Evolutionary conservation across 2,329 filamentous ascomycete genomes (phyloP).

Genomic region (Talaromyces sp.): DNA sequence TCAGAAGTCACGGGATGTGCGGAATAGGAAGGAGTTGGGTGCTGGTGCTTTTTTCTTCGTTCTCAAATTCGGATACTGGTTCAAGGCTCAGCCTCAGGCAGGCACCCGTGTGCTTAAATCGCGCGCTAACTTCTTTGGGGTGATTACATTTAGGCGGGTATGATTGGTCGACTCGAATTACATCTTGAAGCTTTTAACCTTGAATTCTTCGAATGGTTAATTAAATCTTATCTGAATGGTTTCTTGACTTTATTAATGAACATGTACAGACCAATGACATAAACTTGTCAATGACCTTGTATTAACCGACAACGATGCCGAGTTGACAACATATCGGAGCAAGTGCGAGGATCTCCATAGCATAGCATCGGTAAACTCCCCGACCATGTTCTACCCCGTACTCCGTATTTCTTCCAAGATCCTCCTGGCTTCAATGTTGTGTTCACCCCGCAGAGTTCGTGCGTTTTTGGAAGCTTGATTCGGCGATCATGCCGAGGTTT

Average conservation of each 20-base stretch:
- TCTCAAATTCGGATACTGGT: not conserved
- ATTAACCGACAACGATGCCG: conserved; percentile 9
- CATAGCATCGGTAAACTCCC: conserved; percentile 4
- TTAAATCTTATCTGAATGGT: not conserved
- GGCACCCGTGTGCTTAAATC: not conserved
- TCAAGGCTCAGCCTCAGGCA: not conserved
- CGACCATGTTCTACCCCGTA: not conserved
- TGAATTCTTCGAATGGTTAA: too few relatives aligned
- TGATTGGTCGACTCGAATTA: not conserved
- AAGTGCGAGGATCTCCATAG: conserved; percentile 13
- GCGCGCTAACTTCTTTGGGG: conserved; percentile 4
- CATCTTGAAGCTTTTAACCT: not conserved
- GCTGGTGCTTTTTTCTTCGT: not conserved
- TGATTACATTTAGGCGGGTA: not conserved
- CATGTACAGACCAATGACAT: not conserved
- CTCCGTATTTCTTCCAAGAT: not conserved
- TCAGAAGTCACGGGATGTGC: conserved; percentile 17
- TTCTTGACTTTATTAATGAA: too few relatives aligned
- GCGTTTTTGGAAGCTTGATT: not conserved
- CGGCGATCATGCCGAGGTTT: not conserved
- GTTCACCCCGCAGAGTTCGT: not conserved
- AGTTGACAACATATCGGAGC: conserved; percentile 11
- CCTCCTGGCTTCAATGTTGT: not conserved
- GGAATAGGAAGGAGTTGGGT: conserved; percentile 10
- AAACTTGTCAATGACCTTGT: not conserved